phyloP scores from a whole-genome alignment of 2,329 filamentous ascomycete species.

The Cordyceps javanica region DNA sequence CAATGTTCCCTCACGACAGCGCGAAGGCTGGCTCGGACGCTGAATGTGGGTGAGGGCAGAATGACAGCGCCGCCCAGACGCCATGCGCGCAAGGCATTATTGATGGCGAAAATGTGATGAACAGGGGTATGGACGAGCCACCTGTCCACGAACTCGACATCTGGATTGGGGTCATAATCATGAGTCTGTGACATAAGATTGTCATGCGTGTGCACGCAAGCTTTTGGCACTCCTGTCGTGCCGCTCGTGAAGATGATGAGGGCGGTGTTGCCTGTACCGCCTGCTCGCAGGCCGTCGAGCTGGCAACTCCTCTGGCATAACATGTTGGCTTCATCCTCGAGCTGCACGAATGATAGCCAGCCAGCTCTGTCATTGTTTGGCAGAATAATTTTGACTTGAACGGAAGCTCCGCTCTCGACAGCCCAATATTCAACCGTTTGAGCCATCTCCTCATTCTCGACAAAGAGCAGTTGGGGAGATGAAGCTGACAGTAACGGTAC shows the following conservation, averaged over 20 bases:
- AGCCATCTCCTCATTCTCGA: constrained; percentile 23
- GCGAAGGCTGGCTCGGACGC: constrained; percentile 25
- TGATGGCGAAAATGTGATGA: constrained; percentile 34
- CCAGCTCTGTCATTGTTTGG: not conserved
- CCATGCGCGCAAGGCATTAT: constrained; percentile 33
- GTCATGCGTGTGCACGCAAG: constrained; percentile 34
- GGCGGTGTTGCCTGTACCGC: constrained; percentile 19
- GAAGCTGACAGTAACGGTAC: constrained; percentile 19
- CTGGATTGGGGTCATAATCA: constrained; percentile 30
- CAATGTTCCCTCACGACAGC: constrained; percentile 28
- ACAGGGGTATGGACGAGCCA: constrained; percentile 34
- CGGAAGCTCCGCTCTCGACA: not conserved
- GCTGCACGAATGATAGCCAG: not conserved
- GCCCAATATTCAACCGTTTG: constrained; percentile 16
- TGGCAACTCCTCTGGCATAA: not conserved
- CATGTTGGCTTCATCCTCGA: not conserved
- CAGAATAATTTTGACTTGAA: constrained; percentile 7
- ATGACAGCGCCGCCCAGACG: constrained; percentile 27
- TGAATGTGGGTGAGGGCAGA: constrained; percentile 30
- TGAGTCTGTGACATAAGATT: constrained; percentile 33
- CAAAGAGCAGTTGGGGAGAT: constrained; percentile 25
- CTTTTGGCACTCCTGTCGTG: constrained; percentile 42
- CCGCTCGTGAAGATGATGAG: constrained; percentile 44
- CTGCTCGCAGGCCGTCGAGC: constrained; percentile 3
- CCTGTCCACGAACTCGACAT: constrained; percentile 22